phyloP scores from a whole-genome alignment of 345 rosid species.

The Punica granatum region DNA sequence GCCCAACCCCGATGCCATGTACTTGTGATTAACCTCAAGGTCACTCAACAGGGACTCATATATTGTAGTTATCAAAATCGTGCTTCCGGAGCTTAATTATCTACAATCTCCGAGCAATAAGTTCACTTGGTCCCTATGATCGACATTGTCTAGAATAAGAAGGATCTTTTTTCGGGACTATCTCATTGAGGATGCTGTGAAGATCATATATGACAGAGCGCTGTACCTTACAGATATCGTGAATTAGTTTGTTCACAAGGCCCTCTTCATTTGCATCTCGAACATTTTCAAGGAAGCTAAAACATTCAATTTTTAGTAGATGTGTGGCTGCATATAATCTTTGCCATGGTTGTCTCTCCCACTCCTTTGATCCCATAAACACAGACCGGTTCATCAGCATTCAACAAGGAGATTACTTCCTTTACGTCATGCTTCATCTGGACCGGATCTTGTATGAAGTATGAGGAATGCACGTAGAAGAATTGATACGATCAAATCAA shows the following conservation, averaged over 20 bases:
- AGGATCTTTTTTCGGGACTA: constrained; percentile 5
- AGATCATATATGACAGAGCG: not conserved
- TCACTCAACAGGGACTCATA: not conserved
- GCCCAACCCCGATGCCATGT: constrained; percentile 1
- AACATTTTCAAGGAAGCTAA: not conserved
- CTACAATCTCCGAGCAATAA: not conserved
- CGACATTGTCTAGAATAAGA: constrained; percentile 6
- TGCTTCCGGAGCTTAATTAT: constrained; percentile 5
- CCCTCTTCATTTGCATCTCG: not conserved
- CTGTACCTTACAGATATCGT: not conserved
- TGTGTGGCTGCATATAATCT: not conserved
- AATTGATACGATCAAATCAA: not conserved
- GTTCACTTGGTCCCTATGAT: constrained; percentile 3
- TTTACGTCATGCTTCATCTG: not conserved
- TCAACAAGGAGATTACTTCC: not conserved
- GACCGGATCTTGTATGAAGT: not conserved
- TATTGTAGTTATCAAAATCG: constrained; percentile 4
- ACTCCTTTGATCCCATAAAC: not conserved
- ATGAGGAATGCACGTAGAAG: not conserved
- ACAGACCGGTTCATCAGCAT: not conserved
- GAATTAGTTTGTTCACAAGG: not conserved
- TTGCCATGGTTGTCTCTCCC: not conserved
- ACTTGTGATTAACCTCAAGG: constrained; percentile 2
- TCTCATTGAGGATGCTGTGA: not conserved
- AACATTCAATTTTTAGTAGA: not conserved